phyloP scores from a whole-genome alignment of 805 yeast species.

The Schwanniomyces sp. region DNA sequence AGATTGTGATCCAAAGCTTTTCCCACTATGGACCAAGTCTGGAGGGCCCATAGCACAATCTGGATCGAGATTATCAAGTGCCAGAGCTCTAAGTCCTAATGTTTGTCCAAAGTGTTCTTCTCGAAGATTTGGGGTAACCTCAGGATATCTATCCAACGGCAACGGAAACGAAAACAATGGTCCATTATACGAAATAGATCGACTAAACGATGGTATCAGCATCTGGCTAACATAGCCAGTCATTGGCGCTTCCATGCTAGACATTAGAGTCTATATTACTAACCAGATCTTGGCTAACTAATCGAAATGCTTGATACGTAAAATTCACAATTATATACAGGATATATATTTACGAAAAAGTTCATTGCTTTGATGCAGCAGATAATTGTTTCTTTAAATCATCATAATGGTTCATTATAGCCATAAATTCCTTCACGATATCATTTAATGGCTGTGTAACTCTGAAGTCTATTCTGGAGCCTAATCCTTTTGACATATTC shows the following conservation, averaged over 20 bases:
- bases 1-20: conserved; percentile 30
- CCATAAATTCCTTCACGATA: conserved; percentile 21
- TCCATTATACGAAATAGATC: not conserved
- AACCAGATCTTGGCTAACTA: not conserved
- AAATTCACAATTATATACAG: not conserved
- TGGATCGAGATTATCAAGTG: conserved; percentile 15
- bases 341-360: not conserved
- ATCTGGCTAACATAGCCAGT: not conserved
- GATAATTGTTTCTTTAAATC: not conserved
- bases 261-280: not conserved
- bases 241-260: not conserved
- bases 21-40: conserved; percentile 40
- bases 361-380: not conserved
- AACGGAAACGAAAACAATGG: not conserved
- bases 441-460: conserved; percentile 17
- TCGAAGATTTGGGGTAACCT: conserved; percentile 19
- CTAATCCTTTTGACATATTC: conserved; percentile 18
- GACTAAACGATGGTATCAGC: not conserved
- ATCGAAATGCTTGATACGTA: not conserved
- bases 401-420: not conserved
- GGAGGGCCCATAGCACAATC: conserved; percentile 30
- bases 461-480: conserved; percentile 20
- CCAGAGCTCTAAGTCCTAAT: conserved; percentile 22
- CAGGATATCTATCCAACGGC: not conserved
- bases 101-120: conserved; percentile 30